phyloP scores from a whole-genome alignment of 306 rosid genomes.

The Cicer yamashitae region DNA sequence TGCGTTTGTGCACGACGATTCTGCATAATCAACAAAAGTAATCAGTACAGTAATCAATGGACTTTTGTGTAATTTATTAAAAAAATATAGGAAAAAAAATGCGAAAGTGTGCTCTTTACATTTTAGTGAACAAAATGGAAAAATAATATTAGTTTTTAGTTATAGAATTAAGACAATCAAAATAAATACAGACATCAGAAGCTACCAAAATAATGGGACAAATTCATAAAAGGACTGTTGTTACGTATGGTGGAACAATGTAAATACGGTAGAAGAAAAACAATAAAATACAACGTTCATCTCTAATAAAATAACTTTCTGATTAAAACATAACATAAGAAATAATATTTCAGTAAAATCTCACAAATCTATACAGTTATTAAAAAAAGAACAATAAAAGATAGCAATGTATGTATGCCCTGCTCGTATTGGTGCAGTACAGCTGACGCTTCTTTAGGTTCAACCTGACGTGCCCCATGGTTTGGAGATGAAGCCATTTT shows the following conservation, averaged over 20 bases:
- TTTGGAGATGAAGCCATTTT: no score
- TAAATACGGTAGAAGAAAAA: slow-evolving; percentile 40
- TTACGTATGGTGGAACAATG: neutral
- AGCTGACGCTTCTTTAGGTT: no score
- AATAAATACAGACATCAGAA: neutral
- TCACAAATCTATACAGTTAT: neutral
- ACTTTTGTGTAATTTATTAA: slow-evolving; percentile 1
- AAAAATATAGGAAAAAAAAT: neutral
- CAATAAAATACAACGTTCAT: slow-evolving; percentile 19
- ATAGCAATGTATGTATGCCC: no score
- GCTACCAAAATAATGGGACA: slow-evolving; percentile 7
- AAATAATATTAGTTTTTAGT: neutral
- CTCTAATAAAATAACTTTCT: neutral
- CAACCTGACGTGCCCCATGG: no score
- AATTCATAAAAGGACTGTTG: slow-evolving; percentile 1
- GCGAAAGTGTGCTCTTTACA: neutral
- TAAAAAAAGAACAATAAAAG: no score
- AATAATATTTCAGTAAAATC: neutral
- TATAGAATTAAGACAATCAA: neutral
- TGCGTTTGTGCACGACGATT: slow-evolving; percentile 1
- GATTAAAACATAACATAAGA: neutral
- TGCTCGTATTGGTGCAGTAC: no score
- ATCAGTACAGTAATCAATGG: neutral
- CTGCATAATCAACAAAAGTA: slow-evolving; percentile 1
- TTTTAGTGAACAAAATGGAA: slow-evolving; percentile 4